Evolutionary conservation across 495 filamentous ascomycete species (phyloP), one percentile per base, ranked within the genome.

Genomic region (Talaromyces adpressus): DNA sequence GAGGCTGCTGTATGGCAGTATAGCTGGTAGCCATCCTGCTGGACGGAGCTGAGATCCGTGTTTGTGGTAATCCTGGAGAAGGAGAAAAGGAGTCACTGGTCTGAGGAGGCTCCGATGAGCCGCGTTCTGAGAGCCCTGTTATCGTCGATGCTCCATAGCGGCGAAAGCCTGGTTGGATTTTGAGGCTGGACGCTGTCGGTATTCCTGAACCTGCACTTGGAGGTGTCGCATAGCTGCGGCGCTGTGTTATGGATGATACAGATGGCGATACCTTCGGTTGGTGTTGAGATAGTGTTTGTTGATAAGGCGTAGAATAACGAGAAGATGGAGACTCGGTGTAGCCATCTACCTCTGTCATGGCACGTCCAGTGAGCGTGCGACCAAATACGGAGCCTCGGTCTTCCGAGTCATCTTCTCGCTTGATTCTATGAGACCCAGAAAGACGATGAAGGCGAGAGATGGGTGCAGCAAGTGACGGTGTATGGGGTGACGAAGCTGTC

Each of bases 401-500:
- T 12, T 63, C 30, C 20, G 49, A 60, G 7, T 76, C 75, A 2
- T 79, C 78, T 27, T 78, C 78, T 45, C 75, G 70, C 61, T 72
- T 73, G 54, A 66, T 72, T 30, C 76, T 75, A 61, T 76, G 67
- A 57, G 76, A 76, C 6, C 72, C 72, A 4, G 75, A 76, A 20
- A 76, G 69, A 63, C 75, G 75, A 66, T 71, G 73, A 49, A 78
- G 71, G 57, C 76, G 73, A 52, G 67, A 76, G 27, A 66, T 63
- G 32, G 76, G 70, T 22, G 70, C 66, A 47, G 73, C 12, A 20
- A 61, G 69, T 68, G 68, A 73, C 62, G 69, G 60, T 45, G 76
- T 74, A 58, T 79, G 14, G 76, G 66, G 61, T 77, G 78, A 22
- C 87, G 78, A 20, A 87, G 76, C 52, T 89, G 70, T 51, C 84